Evolutionary conservation across 805 yeast genomes (phyloP), one percentile per base, ranked within the genome.

Genomic region (Yamadazyma paraphyllophila): DNA sequence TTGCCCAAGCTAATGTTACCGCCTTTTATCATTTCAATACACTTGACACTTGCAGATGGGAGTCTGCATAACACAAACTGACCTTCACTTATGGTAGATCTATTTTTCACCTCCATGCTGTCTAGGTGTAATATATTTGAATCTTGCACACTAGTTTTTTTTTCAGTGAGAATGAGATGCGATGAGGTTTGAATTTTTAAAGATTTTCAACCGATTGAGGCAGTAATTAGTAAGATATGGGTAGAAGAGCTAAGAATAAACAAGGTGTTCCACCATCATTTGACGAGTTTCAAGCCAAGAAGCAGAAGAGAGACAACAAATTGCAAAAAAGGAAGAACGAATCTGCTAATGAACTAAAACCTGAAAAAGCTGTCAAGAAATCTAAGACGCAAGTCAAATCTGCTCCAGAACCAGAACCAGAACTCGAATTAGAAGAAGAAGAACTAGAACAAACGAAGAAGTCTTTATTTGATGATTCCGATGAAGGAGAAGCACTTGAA

Each of bases 251-350:
- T 48, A 89, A 85, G 68, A 85, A 88, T 59, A 92, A 88, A 76
- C 98, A 92, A 71, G 94, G 89, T 38, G 87, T 79, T 48, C 98
- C 98, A 55, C 97, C 97, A 30, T 63, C 90, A 5, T 73, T 83
- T 51, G 98, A 92, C 37, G 96, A 92, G 59, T 83, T 91, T 64
- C 81, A 81, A 54, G 67, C 66, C 12, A 56, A 55, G 25, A 68
- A 64, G 53, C 59, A 54, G 27, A 49, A 34, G 36, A 51, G 32
- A 30, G 53, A 52, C 8, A 75, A 76, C 50, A 79, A 69, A 57
- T 74, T 71, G 42, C 52, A 52, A 30, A 65, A 61, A 48, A 61
- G 61, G 57, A 42, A 49, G 32, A 53, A 41, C n/a, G 51, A 41
- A 24, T 43, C 34, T 13, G 31, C 27, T 13, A 43, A 44, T 35